These are phyloP conservation scores for Umbelopsis ramanniana DNA, from an alignment of 192 early-diverging fungal species.

Conservation along the genomic window DNA sequence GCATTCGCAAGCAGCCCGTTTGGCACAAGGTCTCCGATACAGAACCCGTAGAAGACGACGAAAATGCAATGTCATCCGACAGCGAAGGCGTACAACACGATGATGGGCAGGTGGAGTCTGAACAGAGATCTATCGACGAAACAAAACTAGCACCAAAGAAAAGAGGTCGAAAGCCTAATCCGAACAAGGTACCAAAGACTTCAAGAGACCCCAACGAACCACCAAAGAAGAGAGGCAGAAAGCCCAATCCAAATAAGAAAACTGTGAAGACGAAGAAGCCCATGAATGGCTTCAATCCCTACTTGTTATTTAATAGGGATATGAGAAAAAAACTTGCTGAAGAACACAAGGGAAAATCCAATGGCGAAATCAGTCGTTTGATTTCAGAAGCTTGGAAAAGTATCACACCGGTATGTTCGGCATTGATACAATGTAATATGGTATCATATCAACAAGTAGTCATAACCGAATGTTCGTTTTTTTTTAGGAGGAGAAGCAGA, in stretches of 20 bases:
- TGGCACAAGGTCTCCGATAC: neutral
- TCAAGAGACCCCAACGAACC: neutral
- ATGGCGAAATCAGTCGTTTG: neutral
- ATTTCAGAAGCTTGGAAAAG: slow-evolving; percentile 14
- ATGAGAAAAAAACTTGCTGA: neutral
- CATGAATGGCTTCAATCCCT: slow-evolving; percentile 17
- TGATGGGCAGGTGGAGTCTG: neutral
- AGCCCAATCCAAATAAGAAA: neutral
- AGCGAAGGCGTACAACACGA: neutral
- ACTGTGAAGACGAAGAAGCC: neutral
- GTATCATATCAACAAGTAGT: too few relatives aligned
- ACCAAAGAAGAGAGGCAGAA: neutral
- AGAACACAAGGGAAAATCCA: neutral
- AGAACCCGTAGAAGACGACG: neutral
- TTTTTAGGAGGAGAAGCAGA: slow-evolving; percentile 3
- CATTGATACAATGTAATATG: too few relatives aligned
- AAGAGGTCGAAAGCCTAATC: neutral
- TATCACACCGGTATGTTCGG: neutral
- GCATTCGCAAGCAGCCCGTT: slow-evolving; percentile 1
- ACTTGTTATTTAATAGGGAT: slow-evolving; percentile 3
- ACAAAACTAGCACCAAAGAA: neutral
- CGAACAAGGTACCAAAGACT: neutral
- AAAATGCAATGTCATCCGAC: neutral
- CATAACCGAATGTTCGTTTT: neutral
- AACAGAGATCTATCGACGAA: neutral